A percentile compares a stretch with the other conserved stretches of the same genome.
phyloP scores from a whole-genome alignment of 129 eudicot genomes.

The Glebionis coronaria region DNA sequence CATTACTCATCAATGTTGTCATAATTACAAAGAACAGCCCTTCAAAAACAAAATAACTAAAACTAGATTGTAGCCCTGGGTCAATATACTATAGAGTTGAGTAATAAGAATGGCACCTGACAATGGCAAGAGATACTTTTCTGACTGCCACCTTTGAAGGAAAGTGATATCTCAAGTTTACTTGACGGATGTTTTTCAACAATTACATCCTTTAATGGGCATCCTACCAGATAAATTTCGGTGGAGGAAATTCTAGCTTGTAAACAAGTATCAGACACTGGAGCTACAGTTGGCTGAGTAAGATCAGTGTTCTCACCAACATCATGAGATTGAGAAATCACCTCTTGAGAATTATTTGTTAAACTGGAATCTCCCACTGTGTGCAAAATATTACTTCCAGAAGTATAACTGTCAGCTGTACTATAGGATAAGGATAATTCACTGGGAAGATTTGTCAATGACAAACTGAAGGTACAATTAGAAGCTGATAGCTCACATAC shows the following conservation, averaged over 20 bases:
- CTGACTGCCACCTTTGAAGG: conserved; percentile 47
- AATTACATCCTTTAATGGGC: conserved; percentile 50
- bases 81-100: neutral
- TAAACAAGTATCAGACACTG: conserved; percentile 36
- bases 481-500: conserved; percentile 62
- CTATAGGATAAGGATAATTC: conserved; percentile 15
- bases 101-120: conserved; percentile 53
- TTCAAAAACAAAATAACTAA: neutral
- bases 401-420: conserved; percentile 34
- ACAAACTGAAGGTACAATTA: conserved; percentile 37
- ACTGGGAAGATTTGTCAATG: conserved; percentile 37
- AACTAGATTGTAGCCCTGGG: conserved; percentile 13
- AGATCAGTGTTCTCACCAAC: conserved; percentile 1
- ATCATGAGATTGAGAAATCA: conserved; percentile 15
- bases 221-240: conserved; percentile 54
- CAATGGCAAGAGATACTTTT: conserved; percentile 43
- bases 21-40: conserved; percentile 16
- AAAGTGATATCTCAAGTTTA: conserved; percentile 48
- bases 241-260: conserved; percentile 33
- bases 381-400: conserved; percentile 26
- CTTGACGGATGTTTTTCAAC: conserved; percentile 39
- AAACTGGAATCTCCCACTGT: conserved; percentile 23
- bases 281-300: conserved; percentile 15
- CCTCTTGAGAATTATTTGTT: conserved; percentile 30
- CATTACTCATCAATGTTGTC: conserved; percentile 6